Conservation (phyloP, 2,329 filamentous ascomycete species). For the Hymenoscyphus fraxineus region DNA sequence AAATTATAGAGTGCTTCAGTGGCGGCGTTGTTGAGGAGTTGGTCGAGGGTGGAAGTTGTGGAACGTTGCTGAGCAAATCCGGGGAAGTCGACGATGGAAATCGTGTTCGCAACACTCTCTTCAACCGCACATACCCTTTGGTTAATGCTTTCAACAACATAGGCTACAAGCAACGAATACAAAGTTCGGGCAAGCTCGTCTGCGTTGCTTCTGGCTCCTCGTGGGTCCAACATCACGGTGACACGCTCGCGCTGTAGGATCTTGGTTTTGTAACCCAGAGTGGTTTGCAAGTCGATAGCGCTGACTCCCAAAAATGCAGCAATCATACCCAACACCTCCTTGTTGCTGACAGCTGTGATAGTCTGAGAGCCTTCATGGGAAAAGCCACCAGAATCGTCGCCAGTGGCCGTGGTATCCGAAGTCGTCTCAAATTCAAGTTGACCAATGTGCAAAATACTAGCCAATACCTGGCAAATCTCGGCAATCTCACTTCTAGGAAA, state of each 20-base stretch:
- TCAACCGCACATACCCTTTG: constrained; percentile 82
- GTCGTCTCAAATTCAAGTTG: constrained; percentile 90
- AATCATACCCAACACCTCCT: constrained; percentile 78
- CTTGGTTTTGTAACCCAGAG: constrained; percentile 93
- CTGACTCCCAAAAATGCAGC: constrained; percentile 92
- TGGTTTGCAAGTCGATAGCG: constrained; percentile 76
- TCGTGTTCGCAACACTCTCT: constrained; percentile 85
- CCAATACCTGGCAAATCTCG: constrained; percentile 92
- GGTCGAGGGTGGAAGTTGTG: constrained; percentile 82
- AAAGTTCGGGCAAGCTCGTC: constrained; percentile 91
- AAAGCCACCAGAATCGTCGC: constrained; percentile 92
- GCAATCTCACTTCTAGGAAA: constrained; percentile 92
- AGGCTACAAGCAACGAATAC: constrained; percentile 90
- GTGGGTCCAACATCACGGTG: constrained; percentile 96
- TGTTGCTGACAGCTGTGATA: constrained; percentile 86
- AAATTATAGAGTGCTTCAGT: constrained; percentile 91
- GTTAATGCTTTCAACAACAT: constrained; percentile 90
- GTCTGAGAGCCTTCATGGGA: constrained; percentile 90
- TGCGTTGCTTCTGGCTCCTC: constrained; percentile 83
- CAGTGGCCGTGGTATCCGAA: constrained; percentile 71
- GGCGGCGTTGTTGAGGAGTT: constrained; percentile 91
- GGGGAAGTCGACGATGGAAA: constrained; percentile 94
- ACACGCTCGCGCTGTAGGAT: constrained; percentile 94
- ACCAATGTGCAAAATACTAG: constrained; percentile 92
- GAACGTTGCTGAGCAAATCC: constrained; percentile 85